Evolutionary conservation across 2,329 filamentous ascomycete species (phyloP).

Genomic region (Penicillium sp.): DNA sequence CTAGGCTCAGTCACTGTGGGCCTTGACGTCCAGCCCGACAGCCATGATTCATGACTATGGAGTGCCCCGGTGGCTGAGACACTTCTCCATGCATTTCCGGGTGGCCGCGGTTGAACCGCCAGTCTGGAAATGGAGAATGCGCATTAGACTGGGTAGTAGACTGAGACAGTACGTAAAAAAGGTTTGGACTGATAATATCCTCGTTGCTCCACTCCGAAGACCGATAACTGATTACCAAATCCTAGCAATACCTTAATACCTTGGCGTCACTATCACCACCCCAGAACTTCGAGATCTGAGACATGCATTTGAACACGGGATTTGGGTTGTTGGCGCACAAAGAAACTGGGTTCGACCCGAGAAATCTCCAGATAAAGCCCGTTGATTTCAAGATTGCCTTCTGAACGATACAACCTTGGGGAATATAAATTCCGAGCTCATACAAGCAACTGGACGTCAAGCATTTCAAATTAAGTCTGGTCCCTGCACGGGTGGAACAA

Average conservation of each 20-base stretch:
- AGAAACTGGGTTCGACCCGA: not conserved
- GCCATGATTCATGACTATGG: not conserved
- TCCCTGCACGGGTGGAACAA: not conserved
- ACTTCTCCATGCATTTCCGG: not conserved
- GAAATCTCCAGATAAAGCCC: not conserved
- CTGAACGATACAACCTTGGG: too few species aligned
- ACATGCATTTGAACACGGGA: not conserved
- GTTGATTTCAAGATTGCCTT: not conserved
- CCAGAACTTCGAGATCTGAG: not conserved
- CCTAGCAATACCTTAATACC: not conserved
- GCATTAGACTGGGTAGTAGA: not conserved
- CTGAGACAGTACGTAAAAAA: not conserved
- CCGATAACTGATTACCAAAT: not conserved
- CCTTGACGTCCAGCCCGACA: not conserved
- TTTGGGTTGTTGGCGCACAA: not conserved
- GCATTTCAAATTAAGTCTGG: not conserved
- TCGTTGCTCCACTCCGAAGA: not conserved
- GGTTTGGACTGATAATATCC: not conserved
- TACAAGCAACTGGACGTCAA: not conserved
- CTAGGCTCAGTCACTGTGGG: not conserved
- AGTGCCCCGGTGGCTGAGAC: not conserved
- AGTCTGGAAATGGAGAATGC: not conserved
- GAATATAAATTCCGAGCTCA: not conserved
- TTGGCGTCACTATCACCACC: not conserved
- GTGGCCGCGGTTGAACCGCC: not conserved